phyloP scores from a whole-genome alignment of 768 basidiomycete genomes.

The Podaxis mareebaensis region DNA sequence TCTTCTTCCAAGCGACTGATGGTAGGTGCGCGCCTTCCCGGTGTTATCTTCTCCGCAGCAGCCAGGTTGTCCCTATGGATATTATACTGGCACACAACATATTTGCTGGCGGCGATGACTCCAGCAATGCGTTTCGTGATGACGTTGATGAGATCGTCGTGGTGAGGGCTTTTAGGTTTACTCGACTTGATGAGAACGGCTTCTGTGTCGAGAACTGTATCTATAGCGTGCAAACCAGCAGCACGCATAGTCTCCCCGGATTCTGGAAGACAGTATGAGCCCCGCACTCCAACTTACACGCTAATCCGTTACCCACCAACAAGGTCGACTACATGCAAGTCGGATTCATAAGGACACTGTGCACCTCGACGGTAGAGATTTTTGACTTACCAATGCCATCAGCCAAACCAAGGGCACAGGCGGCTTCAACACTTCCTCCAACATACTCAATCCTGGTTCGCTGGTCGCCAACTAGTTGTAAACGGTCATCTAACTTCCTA shows the following conservation, averaged over 20 bases:
- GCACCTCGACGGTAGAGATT: background rate
- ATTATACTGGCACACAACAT: slow-evolving; percentile 93
- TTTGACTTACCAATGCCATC: slow-evolving; percentile 85
- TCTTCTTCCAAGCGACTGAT: slow-evolving; percentile 80
- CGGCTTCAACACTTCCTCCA: slow-evolving; percentile 97
- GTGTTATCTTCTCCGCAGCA: slow-evolving; percentile 72
- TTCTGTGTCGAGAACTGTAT: slow-evolving; percentile 79
- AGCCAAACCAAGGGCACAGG: slow-evolving; percentile 92
- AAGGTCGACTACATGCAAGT: slow-evolving; percentile 71
- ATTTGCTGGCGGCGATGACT: slow-evolving; percentile 84
- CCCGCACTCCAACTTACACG: background rate
- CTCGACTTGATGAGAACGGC: slow-evolving; percentile 91
- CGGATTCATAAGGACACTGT: slow-evolving; percentile 13
- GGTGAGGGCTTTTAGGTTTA: slow-evolving; percentile 59
- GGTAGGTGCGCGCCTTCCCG: slow-evolving; percentile 88
- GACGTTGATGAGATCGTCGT: slow-evolving; percentile 68
- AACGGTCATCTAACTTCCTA: slow-evolving; percentile 53
- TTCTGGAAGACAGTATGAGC: slow-evolving; percentile 47
- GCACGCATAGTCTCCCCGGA: slow-evolving; percentile 99
- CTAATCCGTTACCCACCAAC: slow-evolving; percentile 61
- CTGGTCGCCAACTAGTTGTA: slow-evolving; percentile 51
- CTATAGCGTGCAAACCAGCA: slow-evolving; percentile 91
- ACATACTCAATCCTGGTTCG: slow-evolving; percentile 91
- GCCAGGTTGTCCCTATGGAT: slow-evolving; percentile 64
- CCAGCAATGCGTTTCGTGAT: slow-evolving; percentile 90